Conservation (phyloP, 495 filamentous ascomycete genomes). For the Neurospora sp. region DNA sequence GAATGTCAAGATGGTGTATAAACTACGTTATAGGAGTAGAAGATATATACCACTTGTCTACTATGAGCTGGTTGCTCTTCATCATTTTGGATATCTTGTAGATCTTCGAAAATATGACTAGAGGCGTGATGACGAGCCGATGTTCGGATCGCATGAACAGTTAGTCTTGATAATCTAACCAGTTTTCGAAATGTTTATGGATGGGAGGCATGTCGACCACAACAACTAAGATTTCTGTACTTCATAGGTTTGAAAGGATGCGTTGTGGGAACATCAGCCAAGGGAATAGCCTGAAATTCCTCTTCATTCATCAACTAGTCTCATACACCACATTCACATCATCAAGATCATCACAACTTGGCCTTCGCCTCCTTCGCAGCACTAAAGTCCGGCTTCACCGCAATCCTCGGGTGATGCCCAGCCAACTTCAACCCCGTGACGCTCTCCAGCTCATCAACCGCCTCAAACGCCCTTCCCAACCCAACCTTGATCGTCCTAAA, state of each 20-base stretch:
- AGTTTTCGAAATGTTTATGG: background rate
- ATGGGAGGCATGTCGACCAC: background rate
- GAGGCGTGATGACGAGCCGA: no score
- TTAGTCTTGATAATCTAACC: background rate
- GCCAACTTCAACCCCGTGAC: constrained; percentile 40
- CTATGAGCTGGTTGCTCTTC: background rate
- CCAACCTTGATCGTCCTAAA: constrained; percentile 77
- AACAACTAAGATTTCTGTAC: background rate
- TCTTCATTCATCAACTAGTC: background rate
- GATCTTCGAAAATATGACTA: background rate
- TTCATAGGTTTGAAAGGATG: background rate
- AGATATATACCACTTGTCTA: background rate
- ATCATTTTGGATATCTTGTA: background rate
- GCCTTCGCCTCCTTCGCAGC: constrained; percentile 15
- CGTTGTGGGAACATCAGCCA: background rate
- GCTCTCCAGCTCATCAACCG: constrained; percentile 44
- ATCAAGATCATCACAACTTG: constrained; percentile 22
- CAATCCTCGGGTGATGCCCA: constrained; percentile 33
- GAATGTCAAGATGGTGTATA: background rate
- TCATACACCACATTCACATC: background rate
- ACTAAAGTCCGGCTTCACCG: constrained; percentile 25
- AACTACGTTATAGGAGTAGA: background rate
- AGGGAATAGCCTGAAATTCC: background rate
- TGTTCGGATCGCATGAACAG: no score
- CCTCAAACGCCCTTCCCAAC: constrained; percentile 67